phyloP scores from a whole-genome alignment of 306 rosid genomes.

The Trichosanthes truncata region DNA sequence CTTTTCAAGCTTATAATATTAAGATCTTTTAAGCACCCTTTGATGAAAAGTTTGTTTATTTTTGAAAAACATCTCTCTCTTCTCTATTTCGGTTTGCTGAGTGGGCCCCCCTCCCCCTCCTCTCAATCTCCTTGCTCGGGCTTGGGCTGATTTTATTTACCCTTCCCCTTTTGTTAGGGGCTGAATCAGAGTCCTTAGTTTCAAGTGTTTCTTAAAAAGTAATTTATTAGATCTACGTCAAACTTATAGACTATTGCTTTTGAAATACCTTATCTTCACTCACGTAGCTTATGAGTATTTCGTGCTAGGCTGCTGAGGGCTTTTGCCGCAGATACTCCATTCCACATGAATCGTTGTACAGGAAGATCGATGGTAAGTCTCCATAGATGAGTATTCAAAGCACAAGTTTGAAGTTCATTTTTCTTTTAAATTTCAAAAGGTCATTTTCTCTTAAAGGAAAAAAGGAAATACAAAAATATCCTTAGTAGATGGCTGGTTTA shows the following conservation, averaged over 20 bases:
- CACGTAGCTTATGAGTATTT: constrained; percentile 13
- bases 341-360: constrained; percentile 44
- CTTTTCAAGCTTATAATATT: too few relatives aligned
- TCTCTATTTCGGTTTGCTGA: too few relatives aligned
- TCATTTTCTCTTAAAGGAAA: neutral
- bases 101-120: too few relatives aligned
- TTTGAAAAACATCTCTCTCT: too few relatives aligned
- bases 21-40: too few relatives aligned
- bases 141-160: too few relatives aligned
- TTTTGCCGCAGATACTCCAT: constrained; percentile 78
- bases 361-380: constrained; percentile 77
- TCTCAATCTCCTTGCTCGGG: too few relatives aligned
- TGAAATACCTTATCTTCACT: neutral
- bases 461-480: neutral
- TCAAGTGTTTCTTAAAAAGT: neutral
- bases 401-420: neutral
- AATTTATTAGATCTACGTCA: neutral
- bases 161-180: too few relatives aligned
- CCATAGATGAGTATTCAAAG: neutral
- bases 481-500: neutral
- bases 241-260: neutral
- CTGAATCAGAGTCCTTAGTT: neutral
- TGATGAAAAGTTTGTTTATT: too few relatives aligned
- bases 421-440: neutral
- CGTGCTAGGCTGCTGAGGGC: constrained; percentile 78